Evolutionary conservation across 495 filamentous ascomycete species (phyloP).

Genomic region (Sordaria brevicollis): DNA sequence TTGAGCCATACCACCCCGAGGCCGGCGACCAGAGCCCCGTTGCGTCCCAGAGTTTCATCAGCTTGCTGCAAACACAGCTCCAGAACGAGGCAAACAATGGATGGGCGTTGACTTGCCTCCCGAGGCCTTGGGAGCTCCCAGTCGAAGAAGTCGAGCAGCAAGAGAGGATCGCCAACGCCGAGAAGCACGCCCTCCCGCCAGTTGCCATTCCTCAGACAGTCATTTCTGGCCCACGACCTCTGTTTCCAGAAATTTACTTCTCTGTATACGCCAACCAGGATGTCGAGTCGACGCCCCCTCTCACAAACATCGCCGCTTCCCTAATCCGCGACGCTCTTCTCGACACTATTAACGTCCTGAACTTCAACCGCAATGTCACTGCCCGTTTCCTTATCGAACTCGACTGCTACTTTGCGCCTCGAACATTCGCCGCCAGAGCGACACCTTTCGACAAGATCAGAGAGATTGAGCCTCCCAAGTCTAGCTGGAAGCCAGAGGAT

Average conservation of each 20-base stretch:
- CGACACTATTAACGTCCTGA: constrained; percentile 88
- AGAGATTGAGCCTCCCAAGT: constrained; percentile 58
- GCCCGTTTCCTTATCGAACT: constrained; percentile 88
- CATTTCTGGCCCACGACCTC: constrained; percentile 55
- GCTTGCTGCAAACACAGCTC: constrained; percentile 75
- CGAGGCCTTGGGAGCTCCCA: constrained; percentile 68
- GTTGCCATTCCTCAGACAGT: constrained; percentile 68
- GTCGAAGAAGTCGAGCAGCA: constrained; percentile 37
- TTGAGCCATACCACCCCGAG: constrained; percentile 69
- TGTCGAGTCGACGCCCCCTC: constrained; percentile 79
- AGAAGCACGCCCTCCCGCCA: constrained; percentile 65
- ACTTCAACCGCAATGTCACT: constrained; percentile 80
- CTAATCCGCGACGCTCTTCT: constrained; percentile 76
- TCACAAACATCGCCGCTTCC: constrained; percentile 62
- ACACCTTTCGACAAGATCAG: constrained; percentile 83
- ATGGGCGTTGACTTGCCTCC: constrained; percentile 73
- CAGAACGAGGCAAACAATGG: constrained; percentile 55
- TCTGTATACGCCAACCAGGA: constrained; percentile 88
- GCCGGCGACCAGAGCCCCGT: constrained; percentile 23
- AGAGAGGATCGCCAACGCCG: constrained; percentile 45
- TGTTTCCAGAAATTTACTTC: constrained; percentile 88
- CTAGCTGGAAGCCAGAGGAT: constrained; percentile 96
- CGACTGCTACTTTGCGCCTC: constrained; percentile 82
- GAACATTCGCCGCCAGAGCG: constrained; percentile 85
- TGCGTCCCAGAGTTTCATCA: constrained; percentile 54